phyloP scores from a whole-genome alignment of 352 stramenopile genomes.

The Globisporangium nodosum region DNA sequence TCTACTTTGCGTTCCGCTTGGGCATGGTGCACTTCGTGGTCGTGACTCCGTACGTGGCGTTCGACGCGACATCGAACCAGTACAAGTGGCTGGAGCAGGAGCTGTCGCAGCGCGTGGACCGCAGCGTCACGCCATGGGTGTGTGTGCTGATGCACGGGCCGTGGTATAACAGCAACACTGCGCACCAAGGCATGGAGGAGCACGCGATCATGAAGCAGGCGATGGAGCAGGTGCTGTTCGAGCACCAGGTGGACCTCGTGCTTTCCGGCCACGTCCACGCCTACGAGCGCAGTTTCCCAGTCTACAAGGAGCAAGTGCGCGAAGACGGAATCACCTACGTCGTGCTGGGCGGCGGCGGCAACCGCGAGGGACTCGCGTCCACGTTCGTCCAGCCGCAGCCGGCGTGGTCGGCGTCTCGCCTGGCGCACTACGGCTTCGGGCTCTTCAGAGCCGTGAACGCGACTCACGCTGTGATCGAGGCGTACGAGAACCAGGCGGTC shows the following conservation, averaged over 20 bases:
- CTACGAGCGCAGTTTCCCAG: slow-evolving; percentile 87
- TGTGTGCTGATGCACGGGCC: slow-evolving; percentile 91
- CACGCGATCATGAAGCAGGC: slow-evolving; percentile 73
- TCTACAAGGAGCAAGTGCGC: slow-evolving; percentile 69
- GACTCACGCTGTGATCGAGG: slow-evolving; percentile 66
- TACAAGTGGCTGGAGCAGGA: slow-evolving; percentile 87
- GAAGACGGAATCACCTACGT: slow-evolving; percentile 87
- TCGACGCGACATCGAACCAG: slow-evolving; percentile 72
- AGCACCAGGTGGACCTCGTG: slow-evolving; percentile 88
- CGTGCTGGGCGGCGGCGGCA: slow-evolving; percentile 90
- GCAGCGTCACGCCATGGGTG: slow-evolving; percentile 86
- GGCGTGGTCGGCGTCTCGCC: slow-evolving; percentile 71
- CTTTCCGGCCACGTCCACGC: slow-evolving; percentile 92
- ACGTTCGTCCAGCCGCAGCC: slow-evolving; percentile 71
- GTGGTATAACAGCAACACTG: slow-evolving; percentile 92
- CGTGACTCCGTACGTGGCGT: slow-evolving; percentile 89
- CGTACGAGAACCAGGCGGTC: slow-evolving; percentile 54
- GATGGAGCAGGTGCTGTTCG: slow-evolving; percentile 90
- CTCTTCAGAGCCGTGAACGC: slow-evolving; percentile 57
- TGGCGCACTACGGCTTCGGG: slow-evolving; percentile 75
- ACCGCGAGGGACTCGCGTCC: slow-evolving; percentile 84
- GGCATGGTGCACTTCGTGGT: slow-evolving; percentile 87
- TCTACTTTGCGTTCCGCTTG: slow-evolving; percentile 90
- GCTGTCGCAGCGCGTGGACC: slow-evolving; percentile 76
- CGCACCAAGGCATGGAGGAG: slow-evolving; percentile 81